phyloP scores from a whole-genome alignment of 2,329 filamentous ascomycete species.

The Dactylonectria macrodidyma region DNA sequence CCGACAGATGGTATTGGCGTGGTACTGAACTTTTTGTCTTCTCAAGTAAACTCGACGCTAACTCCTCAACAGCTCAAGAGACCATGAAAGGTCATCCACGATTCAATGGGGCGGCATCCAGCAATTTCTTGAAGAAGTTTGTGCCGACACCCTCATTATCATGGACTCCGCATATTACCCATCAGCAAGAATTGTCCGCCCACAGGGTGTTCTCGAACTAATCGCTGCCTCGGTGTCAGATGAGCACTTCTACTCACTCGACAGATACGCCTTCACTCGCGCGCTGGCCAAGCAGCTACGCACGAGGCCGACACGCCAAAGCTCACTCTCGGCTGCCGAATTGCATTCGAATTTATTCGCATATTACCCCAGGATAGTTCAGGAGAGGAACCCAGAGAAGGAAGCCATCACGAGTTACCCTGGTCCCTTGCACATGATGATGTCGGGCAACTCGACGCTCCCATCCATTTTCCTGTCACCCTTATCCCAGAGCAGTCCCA shows the following conservation, averaged over 20 bases:
- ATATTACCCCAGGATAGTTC: constrained; percentile 66
- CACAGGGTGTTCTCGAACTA: constrained; percentile 69
- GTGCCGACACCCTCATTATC: constrained; percentile 69
- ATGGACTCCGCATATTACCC: constrained; percentile 74
- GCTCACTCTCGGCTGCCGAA: constrained; percentile 66
- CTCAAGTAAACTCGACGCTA: constrained; percentile 29
- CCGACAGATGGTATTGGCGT: constrained; percentile 71
- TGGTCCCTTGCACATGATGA: constrained; percentile 69
- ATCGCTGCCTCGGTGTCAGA: constrained; percentile 70
- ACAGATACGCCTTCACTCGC: constrained; percentile 67
- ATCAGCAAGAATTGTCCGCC: constrained; percentile 65
- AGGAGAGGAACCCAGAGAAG: constrained; percentile 64
- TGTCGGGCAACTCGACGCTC: constrained; percentile 66
- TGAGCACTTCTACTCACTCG: constrained; percentile 63
- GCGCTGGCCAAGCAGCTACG: constrained; percentile 66
- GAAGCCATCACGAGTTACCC: constrained; percentile 65
- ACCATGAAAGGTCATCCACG: constrained; percentile 60
- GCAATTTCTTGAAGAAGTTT: constrained; percentile 69
- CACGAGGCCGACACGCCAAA: constrained; percentile 61
- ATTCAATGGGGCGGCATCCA: constrained; percentile 72
- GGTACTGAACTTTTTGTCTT: constrained; percentile 56
- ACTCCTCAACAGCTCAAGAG: constrained; percentile 60
- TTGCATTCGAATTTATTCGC: constrained; percentile 69
- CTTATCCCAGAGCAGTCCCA: constrained; percentile 58
- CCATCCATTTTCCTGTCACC: constrained; percentile 71